Evolutionary conservation across 768 basidiomycete species (phyloP).

Genomic region (Pholiota conissans): DNA sequence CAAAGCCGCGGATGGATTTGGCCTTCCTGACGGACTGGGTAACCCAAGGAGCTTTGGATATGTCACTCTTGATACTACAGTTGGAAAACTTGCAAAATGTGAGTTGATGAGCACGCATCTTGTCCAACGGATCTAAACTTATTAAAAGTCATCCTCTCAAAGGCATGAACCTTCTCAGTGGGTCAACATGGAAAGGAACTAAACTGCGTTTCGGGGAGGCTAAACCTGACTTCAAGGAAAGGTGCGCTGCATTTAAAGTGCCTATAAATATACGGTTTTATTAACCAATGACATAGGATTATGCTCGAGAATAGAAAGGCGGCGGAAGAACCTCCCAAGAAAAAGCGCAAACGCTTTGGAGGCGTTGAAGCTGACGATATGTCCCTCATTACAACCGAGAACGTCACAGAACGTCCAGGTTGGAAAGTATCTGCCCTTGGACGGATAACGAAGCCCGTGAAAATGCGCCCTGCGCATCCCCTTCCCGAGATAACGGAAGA

Average conservation of each 20-base stretch:
- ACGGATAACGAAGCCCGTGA: conserved; percentile 62
- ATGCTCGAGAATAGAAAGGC: conserved; percentile 25
- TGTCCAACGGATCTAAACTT: conserved; percentile 2
- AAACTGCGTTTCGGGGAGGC: conserved; percentile 83
- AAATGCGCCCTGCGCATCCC: conserved; percentile 70
- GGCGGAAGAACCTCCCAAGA: conserved; percentile 38
- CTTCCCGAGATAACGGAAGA: conserved; percentile 38
- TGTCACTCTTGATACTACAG: conserved; percentile 67
- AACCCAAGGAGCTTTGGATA: conserved; percentile 72
- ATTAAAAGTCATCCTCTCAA: background rate
- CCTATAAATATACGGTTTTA: background rate
- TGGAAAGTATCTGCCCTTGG: conserved; percentile 75
- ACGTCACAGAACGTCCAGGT: conserved; percentile 48
- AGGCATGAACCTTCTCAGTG: conserved; percentile 79
- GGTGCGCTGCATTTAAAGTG: conserved; percentile 40
- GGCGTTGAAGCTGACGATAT: conserved; percentile 58
- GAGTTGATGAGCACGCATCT: conserved; percentile 20
- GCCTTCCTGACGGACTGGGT: conserved; percentile 60
- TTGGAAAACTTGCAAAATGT: conserved; percentile 66
- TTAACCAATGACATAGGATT: conserved; percentile 22
- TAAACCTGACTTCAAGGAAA: conserved; percentile 68
- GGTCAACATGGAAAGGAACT: conserved; percentile 86
- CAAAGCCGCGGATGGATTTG: conserved; percentile 69
- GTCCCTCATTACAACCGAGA: conserved; percentile 60
- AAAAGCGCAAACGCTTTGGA: conserved; percentile 41